A percentile compares a stretch with the other conserved stretches of the same genome.
Conservation (phyloP, 352 stramenopile species). For the Globisporangium carolinianum region DNA sequence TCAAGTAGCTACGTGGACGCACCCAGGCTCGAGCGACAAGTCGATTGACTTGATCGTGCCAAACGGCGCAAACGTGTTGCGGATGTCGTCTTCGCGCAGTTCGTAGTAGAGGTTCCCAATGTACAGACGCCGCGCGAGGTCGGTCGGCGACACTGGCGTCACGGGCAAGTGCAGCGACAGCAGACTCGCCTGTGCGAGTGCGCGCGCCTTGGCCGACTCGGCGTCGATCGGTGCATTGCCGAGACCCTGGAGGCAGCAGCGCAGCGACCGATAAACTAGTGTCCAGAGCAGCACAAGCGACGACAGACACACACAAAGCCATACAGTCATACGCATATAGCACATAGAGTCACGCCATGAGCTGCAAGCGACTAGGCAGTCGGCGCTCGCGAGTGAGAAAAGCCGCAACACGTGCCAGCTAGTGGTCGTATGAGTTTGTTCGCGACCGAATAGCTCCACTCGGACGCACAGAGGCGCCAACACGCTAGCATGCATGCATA, state of each 20-base stretch:
- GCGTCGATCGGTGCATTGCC: conserved; percentile 32
- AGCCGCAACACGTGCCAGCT: too few species aligned
- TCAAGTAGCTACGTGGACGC: neutral
- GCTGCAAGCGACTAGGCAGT: too few species aligned
- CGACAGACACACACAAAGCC: conserved; percentile 14
- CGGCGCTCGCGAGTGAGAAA: too few species aligned
- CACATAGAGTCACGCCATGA: neutral
- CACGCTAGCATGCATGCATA: neutral
- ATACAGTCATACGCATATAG: conserved; percentile 14
- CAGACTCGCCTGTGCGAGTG: conserved; percentile 64
- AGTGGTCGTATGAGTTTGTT: neutral
- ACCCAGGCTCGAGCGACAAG: conserved; percentile 72
- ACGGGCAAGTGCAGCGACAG: conserved; percentile 47
- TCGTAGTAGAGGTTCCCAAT: conserved; percentile 82
- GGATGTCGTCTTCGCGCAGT: conserved; percentile 74
- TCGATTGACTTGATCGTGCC: conserved; percentile 68
- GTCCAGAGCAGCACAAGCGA: conserved; percentile 17
- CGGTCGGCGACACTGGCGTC: conserved; percentile 38
- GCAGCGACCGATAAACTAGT: conserved; percentile 40
- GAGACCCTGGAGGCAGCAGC: conserved; percentile 32
- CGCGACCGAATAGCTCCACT: too few species aligned
- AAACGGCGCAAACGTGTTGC: conserved; percentile 56
- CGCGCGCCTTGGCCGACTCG: conserved; percentile 46
- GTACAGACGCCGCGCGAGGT: conserved; percentile 69
- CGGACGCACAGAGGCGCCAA: too few species aligned